Evolutionary conservation across 108 stramenopile species (phyloP).

Genomic region (Pseudonitzschia multistriata): DNA sequence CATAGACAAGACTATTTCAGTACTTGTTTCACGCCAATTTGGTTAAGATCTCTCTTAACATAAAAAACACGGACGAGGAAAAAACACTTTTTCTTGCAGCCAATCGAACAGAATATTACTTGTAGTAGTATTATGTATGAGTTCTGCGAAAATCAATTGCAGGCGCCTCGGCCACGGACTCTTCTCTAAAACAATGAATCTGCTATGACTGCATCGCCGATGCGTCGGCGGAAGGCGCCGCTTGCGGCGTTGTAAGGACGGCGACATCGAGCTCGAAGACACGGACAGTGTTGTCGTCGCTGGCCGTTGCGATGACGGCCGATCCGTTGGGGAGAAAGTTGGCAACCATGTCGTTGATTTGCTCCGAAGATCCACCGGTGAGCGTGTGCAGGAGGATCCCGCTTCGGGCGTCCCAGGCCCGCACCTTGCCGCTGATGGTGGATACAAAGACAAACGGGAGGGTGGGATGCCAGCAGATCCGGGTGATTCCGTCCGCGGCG

Average conservation of each 20-base stretch:
- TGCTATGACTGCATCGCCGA: constrained; percentile 5
- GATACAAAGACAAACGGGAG: constrained; percentile 72
- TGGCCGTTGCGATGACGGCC: constrained; percentile 66
- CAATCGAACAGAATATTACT: no score
- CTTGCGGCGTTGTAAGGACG: neutral
- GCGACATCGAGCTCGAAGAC: constrained; percentile 60
- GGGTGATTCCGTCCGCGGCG: constrained; percentile 54
- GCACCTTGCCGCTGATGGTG: constrained; percentile 73
- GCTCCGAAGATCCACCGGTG: constrained; percentile 76
- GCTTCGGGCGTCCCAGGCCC: constrained; percentile 90
- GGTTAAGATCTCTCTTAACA: no score
- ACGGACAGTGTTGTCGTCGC: constrained; percentile 80
- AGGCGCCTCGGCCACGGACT: no score
- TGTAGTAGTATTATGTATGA: no score
- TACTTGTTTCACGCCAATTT: no score
- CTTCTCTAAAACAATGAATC: neutral
- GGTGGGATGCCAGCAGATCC: constrained; percentile 80
- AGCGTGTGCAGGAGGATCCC: constrained; percentile 61
- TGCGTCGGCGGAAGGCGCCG: neutral
- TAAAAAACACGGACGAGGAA: no score
- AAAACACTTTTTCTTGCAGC: no score
- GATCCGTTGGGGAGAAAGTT: constrained; percentile 31
- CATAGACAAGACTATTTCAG: no score
- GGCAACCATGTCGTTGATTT: constrained; percentile 79
- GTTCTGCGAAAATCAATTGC: no score